Base-by-base conservation (phyloP, 148 eudicot genomes). In the Simmondsia chinensis region DNA sequence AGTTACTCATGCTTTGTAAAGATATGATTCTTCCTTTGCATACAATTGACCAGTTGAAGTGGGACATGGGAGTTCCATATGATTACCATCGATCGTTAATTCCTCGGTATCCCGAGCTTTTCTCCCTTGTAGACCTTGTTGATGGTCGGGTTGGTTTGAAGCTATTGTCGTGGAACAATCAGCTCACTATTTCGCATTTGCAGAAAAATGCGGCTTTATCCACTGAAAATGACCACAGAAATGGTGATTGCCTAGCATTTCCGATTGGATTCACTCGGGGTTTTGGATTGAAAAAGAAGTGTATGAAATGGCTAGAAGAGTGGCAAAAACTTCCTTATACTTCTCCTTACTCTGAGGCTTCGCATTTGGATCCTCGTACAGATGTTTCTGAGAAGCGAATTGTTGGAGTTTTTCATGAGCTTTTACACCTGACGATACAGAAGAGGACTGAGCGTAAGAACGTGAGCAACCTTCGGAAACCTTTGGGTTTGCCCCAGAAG, bases 311-410 rank as follows among this genome's bases (percentile, higher is more conserved):
- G 96, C 63, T 88, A 47, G 73, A 77, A 35, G 96, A 88, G 46
- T 88, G 96, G 96, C 96, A 88, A 33, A 75, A 30, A 60, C 78
- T 88, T 31, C 96, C 96, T 29, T 88, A 88, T 61, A 80, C 91
- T 25, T 83, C 83, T 12, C 96, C 96, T 17, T 88, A 88, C 42
- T 20, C 34, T 8, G 82, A 83, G 57, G 59, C 81, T 20, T 77
- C 82, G 17, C 91, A 77, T 34, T 64, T 88, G 77, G 96, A 88
- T 66, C 80, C 82, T 1, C 77, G 94, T 12, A 88, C 96, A 7
- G 94, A 88, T 77, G 73, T 68, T 10, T 80, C 96, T 21, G 96
- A 88, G 57, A 88, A 88, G 51, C 72, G 96, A 45, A 66, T 70
- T 35, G 94, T 83, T 28, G 96, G 94, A 40, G 83, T 77, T 21